Evolutionary conservation across 768 basidiomycete genomes (phyloP).

Genomic region (Hysterangium stoloniferum): DNA sequence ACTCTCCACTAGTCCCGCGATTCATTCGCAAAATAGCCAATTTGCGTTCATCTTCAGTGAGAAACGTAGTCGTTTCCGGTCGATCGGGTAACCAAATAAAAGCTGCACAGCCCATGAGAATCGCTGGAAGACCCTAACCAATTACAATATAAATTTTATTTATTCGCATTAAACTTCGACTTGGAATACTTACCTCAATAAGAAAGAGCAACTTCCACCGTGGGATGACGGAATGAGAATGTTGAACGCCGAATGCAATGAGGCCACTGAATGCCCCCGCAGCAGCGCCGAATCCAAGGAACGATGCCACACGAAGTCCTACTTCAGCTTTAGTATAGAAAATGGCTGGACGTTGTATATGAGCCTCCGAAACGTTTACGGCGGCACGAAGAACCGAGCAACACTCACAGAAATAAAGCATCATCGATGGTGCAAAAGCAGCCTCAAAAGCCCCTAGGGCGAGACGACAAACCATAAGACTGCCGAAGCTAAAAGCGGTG

Average conservation of each 20-base stretch:
- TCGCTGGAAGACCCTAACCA: too few species aligned
- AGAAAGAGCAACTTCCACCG: slow-evolving; percentile 16
- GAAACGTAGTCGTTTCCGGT: too few species aligned
- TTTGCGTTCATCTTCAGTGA: too few species aligned
- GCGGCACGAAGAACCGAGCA: too few species aligned
- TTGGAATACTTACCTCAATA: slow-evolving; percentile 1
- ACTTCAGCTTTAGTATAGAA: slow-evolving; percentile 8
- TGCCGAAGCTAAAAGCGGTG: slow-evolving; percentile 9
- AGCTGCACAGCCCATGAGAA: too few species aligned
- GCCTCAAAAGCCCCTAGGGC: slow-evolving; percentile 10
- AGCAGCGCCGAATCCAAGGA: not conserved
- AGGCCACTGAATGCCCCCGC: slow-evolving; percentile 25
- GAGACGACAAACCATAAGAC: slow-evolving; percentile 9
- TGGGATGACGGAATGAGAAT: slow-evolving; percentile 13
- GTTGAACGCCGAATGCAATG: slow-evolving; percentile 21
- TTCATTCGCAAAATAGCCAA: too few species aligned
- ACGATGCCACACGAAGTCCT: slow-evolving; percentile 4
- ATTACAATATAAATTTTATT: too few species aligned
- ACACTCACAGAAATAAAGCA: slow-evolving; percentile 7
- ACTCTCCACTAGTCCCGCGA: too few species aligned
- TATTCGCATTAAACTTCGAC: too few species aligned
- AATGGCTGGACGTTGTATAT: too few species aligned
- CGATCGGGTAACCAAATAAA: too few species aligned
- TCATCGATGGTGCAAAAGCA: slow-evolving; percentile 4
- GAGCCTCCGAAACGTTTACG: too few species aligned